Conservation (phyloP, 2,329 filamentous ascomycete genomes). For the Alternaria triticimaculans region DNA sequence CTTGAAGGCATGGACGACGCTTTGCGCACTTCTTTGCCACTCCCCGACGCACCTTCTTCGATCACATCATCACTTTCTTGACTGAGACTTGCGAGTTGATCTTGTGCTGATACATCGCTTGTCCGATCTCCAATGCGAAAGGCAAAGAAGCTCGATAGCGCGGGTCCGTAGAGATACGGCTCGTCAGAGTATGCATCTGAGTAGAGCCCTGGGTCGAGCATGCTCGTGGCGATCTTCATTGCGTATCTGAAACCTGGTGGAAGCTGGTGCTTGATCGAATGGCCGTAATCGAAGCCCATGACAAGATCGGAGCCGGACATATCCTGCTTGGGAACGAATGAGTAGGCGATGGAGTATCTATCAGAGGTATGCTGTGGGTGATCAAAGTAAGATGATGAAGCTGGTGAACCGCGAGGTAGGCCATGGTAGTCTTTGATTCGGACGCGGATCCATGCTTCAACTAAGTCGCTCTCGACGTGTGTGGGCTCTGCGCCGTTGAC, state of each 20-base stretch:
- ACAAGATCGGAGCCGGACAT: constrained; percentile 41
- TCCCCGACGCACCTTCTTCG: constrained; percentile 51
- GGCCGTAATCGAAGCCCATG: constrained; percentile 48
- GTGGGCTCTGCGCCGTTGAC: constrained; percentile 40
- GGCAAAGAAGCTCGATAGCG: constrained; percentile 43
- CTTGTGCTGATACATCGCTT: constrained; percentile 19
- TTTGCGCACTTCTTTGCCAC: constrained; percentile 42
- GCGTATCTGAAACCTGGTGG: constrained; percentile 47
- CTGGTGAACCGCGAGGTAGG: constrained; percentile 38
- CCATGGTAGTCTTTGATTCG: constrained; percentile 48
- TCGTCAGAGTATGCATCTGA: constrained; percentile 47
- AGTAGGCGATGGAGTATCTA: constrained; percentile 46
- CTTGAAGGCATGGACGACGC: constrained; percentile 45
- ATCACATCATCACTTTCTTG: constrained; percentile 38
- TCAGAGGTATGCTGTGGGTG: constrained; percentile 43
- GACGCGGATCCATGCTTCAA: constrained; percentile 42
- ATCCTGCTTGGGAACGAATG: constrained; percentile 44
- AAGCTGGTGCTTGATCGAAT: constrained; percentile 44
- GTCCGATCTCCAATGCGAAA: constrained; percentile 41
- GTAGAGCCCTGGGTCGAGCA: constrained; percentile 47
- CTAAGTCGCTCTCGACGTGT: constrained; percentile 35
- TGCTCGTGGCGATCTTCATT: constrained; percentile 45
- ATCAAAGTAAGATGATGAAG: constrained; percentile 39
- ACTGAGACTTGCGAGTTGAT: constrained; percentile 32
- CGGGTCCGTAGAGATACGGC: constrained; percentile 48